These are phyloP conservation scores for Hyphochytrium catenoides DNA, from an alignment of 352 stramenopile species.

Conservation along the genomic window DNA sequence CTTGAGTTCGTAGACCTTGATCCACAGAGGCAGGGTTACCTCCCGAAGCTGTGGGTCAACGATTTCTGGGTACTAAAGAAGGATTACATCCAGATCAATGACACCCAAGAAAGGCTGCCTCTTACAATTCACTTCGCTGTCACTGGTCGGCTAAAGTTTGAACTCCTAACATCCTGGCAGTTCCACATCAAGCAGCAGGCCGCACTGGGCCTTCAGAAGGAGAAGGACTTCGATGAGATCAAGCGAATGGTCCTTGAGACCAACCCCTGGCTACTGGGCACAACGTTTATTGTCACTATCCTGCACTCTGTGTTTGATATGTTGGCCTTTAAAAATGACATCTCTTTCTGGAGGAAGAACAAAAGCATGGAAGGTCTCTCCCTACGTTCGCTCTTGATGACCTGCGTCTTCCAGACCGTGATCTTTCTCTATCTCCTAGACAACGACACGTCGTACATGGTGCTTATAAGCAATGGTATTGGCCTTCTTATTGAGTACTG, in stretches of 20 bases:
- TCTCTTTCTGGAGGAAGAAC: conserved; percentile 94
- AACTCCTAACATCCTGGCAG: conserved; percentile 76
- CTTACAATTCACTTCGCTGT: conserved; percentile 62
- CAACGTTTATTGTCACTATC: conserved; percentile 82
- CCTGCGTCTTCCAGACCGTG: conserved; percentile 88
- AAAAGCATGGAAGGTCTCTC: conserved; percentile 86
- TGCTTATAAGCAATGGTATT: conserved; percentile 60
- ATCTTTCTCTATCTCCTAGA: conserved; percentile 95
- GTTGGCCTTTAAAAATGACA: conserved; percentile 95
- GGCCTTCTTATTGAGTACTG: conserved; percentile 64
- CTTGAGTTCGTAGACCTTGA: conserved; percentile 27
- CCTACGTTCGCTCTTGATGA: conserved; percentile 75
- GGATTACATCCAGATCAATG: conserved; percentile 64
- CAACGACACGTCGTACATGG: conserved; percentile 87
- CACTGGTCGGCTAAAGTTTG: conserved; percentile 68
- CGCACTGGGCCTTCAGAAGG: conserved; percentile 62
- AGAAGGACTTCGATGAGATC: conserved; percentile 69
- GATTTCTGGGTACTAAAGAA: conserved; percentile 82
- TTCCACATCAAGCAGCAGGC: conserved; percentile 75
- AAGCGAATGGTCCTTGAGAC: conserved; percentile 90
- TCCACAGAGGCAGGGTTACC: conserved; percentile 31
- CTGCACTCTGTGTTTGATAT: conserved; percentile 97
- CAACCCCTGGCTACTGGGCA: conserved; percentile 80
- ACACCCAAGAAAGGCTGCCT: conserved; percentile 36
- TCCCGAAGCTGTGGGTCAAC: conserved; percentile 69